Conservation (phyloP, 2,329 filamentous ascomycete species). For the Rosellinia necatrix region DNA sequence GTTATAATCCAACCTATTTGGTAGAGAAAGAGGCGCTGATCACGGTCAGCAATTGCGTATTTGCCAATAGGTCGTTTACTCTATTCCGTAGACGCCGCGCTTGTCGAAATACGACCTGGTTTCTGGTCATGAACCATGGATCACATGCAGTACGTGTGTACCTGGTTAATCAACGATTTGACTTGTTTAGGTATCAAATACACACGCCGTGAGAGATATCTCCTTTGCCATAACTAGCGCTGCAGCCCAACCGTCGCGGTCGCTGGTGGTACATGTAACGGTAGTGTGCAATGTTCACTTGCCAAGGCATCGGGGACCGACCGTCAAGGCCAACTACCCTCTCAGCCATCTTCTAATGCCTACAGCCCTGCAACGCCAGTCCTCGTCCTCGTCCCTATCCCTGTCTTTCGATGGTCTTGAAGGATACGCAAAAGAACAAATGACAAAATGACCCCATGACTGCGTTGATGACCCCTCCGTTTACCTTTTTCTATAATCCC, state of each 20-base stretch:
- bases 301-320: conserved; percentile 18
- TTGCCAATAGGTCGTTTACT: conserved; percentile 24
- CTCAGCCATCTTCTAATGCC: conserved; percentile 11
- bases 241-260: conserved; percentile 11
- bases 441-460: conserved; percentile 31
- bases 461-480: conserved; percentile 30
- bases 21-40: conserved; percentile 12
- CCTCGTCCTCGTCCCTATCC: conserved; percentile 17
- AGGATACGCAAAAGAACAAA: conserved; percentile 8
- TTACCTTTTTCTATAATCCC: conserved; percentile 35
- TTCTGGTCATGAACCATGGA: conserved; percentile 15
- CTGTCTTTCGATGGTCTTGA: conserved; percentile 9
- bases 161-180: background rate
- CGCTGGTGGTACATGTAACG: background rate
- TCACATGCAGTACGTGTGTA: background rate
- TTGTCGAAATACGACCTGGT: conserved; percentile 13
- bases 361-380: conserved; percentile 7
- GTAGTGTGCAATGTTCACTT: conserved; percentile 3
- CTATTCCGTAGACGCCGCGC: conserved; percentile 20
- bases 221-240: conserved; percentile 11
- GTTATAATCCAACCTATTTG: conserved; percentile 2
- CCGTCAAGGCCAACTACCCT: conserved; percentile 4
- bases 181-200: conserved; percentile 5
- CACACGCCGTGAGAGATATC: background rate
- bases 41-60: conserved; percentile 2